Evolutionary conservation across 495 filamentous ascomycete genomes (phyloP).

Genomic region (Daldinia loculata): DNA sequence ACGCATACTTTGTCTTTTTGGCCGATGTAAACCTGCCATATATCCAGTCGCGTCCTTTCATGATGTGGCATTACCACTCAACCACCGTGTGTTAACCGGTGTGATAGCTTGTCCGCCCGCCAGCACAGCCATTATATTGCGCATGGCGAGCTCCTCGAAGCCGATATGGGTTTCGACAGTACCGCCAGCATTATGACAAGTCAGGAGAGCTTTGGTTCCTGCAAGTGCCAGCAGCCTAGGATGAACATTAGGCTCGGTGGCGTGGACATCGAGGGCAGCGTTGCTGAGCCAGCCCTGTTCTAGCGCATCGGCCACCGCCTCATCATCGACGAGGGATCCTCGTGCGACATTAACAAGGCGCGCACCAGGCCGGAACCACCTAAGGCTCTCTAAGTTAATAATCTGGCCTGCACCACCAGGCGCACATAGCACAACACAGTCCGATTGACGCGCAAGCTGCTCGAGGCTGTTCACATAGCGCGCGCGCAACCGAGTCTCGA

Average conservation of each 20-base stretch:
- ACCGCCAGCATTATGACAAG: conserved; percentile 76
- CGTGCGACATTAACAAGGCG: conserved; percentile 79
- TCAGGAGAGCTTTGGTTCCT: conserved; percentile 62
- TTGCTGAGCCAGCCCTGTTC: conserved; percentile 61
- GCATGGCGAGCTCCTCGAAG: conserved; percentile 77
- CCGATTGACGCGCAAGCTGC: conserved; percentile 61
- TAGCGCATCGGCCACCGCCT: conserved; percentile 69
- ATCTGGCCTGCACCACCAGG: conserved; percentile 67
- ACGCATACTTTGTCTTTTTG: background rate
- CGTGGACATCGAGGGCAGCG: conserved; percentile 75
- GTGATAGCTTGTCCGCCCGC: conserved; percentile 64
- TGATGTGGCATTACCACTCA: conserved; percentile 42
- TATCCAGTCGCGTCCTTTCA: background rate
- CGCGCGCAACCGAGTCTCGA: conserved; percentile 58
- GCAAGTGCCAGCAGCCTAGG: conserved; percentile 58
- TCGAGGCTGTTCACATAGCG: conserved; percentile 62
- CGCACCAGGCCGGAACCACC: conserved; percentile 62
- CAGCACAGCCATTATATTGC: conserved; percentile 72
- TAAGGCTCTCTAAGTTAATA: conserved; percentile 60
- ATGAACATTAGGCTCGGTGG: conserved; percentile 63
- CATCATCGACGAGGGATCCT: conserved; percentile 74
- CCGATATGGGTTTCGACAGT: conserved; percentile 75
- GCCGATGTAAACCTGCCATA: background rate
- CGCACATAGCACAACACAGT: conserved; percentile 74
- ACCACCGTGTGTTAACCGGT: conserved; percentile 68